Evolutionary conservation across 306 rosid genomes (phyloP).

Genomic region (Acacia acuminata): DNA sequence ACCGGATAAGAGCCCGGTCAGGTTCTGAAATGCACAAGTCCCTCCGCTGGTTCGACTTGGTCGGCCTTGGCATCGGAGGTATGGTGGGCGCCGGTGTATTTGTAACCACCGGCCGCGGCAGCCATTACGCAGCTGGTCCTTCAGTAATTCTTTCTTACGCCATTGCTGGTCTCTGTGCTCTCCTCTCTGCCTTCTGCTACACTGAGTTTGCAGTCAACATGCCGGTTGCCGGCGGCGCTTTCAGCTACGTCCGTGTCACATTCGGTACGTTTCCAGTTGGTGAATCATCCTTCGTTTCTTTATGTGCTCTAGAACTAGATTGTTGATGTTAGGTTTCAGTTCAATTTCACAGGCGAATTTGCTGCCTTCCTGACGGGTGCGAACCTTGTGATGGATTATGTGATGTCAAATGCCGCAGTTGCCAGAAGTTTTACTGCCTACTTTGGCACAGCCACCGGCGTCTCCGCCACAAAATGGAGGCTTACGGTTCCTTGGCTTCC

Average conservation of each 20-base stretch:
- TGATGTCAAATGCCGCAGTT: constrained; percentile 90
- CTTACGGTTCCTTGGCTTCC: constrained; percentile 59
- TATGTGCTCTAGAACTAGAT: neutral
- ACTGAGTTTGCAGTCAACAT: constrained; percentile 94
- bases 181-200: constrained; percentile 93
- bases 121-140: constrained; percentile 67
- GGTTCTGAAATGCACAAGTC: constrained; percentile 64
- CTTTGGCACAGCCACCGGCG: constrained; percentile 65
- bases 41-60: constrained; percentile 88
- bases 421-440: constrained; percentile 71
- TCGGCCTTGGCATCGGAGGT: constrained; percentile 80
- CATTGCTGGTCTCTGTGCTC: constrained; percentile 98
- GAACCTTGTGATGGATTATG: constrained; percentile 86
- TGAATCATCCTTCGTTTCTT: neutral
- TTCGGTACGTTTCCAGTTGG: constrained; percentile 48
- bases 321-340: neutral
- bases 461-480: constrained; percentile 71
- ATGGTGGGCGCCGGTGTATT: constrained; percentile 95
- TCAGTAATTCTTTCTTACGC: constrained; percentile 79
- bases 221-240: constrained; percentile 98
- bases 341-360: constrained; percentile 62
- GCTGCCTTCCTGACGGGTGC: constrained; percentile 84
- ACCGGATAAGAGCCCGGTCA: constrained; percentile 57
- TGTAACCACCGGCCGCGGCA: constrained; percentile 77
- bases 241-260: constrained; percentile 90